Percentiles rank a stretch among this genome's conserved stretches.
Evolutionary conservation across 1,284 basidiomycete species (phyloP).

Genomic region (Wolfiporia cocos): DNA sequence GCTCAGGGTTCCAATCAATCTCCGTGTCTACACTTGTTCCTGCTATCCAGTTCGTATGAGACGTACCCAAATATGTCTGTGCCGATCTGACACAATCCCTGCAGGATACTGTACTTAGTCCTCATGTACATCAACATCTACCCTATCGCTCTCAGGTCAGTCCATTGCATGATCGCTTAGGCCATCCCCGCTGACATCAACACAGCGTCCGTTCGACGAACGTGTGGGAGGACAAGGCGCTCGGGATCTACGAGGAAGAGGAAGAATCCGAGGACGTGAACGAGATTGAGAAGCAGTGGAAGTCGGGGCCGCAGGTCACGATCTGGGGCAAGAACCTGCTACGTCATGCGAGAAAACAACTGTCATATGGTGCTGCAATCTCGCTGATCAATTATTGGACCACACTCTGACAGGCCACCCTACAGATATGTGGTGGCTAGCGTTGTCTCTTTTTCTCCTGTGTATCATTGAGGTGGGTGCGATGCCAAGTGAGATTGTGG

Average conservation of each 20-base stretch:
- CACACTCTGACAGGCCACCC: too few relatives aligned
- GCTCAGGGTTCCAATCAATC: conserved; percentile 86
- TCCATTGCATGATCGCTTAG: not conserved
- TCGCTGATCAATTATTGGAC: too few relatives aligned
- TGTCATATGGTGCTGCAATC: conserved; percentile 82
- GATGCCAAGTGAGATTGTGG: too few relatives aligned
- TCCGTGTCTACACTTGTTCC: conserved; percentile 64
- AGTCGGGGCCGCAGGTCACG: conserved; percentile 38
- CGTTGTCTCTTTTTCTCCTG: conserved; percentile 71
- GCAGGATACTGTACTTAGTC: conserved; percentile 76
- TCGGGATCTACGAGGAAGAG: conserved; percentile 61
- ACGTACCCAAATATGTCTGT: not conserved
- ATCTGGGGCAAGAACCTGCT: conserved; percentile 76
- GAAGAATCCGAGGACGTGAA: conserved; percentile 38
- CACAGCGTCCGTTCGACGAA: conserved; percentile 91
- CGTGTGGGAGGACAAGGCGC: conserved; percentile 90
- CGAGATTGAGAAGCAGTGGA: conserved; percentile 15
- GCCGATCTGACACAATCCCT: not conserved
- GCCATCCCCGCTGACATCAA: not conserved
- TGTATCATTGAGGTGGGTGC: conserved; percentile 87
- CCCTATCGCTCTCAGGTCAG: conserved; percentile 66
- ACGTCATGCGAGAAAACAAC: conserved; percentile 79
- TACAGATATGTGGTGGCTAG: conserved; percentile 90
- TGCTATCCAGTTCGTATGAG: conserved; percentile 55
- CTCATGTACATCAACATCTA: conserved; percentile 87